Evolutionary conservation across 768 basidiomycete species (phyloP), one percentile per base, ranked within the genome.

Genomic region (Amylocystis lapponica): DNA sequence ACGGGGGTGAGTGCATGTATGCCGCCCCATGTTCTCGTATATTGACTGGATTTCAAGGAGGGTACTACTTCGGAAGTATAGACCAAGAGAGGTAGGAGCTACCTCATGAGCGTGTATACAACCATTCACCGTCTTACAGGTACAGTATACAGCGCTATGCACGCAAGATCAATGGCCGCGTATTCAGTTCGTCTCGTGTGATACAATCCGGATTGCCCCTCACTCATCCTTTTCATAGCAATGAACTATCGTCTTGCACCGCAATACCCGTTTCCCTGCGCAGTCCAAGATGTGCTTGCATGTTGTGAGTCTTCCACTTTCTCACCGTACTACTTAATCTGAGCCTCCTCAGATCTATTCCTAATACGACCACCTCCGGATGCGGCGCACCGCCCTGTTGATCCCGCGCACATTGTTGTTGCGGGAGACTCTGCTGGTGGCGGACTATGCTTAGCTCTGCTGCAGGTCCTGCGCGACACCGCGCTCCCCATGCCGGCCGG

Each of bases 221-320:
- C 34, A 32, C 9, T 13, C 38, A 31, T 23, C 12, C 27, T 23
- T 45, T 17, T 31, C 22, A 64, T 47, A 86, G 84, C 85, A 45
- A 71, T 89, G 41, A 85, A 86, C 50, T 89, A 89, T 55, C 76
- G 86, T 29, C 76, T 94, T n/a, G 86, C 94, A 12, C 95, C 95
- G 0, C 95, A 97, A 64, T 98, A 95, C 54, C 95, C 95, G 1
- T 97, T 96, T 59, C 95, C 95, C 12, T 91, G 89, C 51, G 89
- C 84, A 1, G 64, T 97, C 6, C 93, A 96, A 54, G 95, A 98
- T 61, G 68, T 82, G 26, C 57, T 98, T 10, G 88, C 95, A 2
- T 83, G 92, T 7, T 98, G 88, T 90, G 53, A 52, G 81, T 61
- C 2, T 6, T 8, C 20, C 21, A 5, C n/a, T 5, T 17, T 4